Evolutionary conservation across 1,139 yeast genomes (phyloP), one percentile per base, ranked within the genome.

Genomic region (Meyerozyma elateridarum): DNA sequence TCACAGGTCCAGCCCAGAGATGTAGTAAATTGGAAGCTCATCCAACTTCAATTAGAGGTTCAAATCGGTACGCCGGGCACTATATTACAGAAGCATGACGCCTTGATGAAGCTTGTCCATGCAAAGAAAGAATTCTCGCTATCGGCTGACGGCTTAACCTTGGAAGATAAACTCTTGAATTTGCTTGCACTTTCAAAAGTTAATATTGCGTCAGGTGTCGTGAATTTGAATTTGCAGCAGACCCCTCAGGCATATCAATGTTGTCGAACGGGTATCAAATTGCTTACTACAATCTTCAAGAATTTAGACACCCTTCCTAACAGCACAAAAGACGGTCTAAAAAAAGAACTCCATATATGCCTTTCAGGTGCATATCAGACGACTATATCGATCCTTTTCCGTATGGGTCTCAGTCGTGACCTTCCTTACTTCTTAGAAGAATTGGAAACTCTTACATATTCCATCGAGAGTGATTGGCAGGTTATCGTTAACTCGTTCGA

Each of bases 311-410:
- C 56, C 30, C 45, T 54, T 4, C 36, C 51, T 8, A 49, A 49
- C 30, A 45, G 76, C 3, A 58, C 77, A 0, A 73, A 73, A 40
- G 85, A 79, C 34, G 59, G 73, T 25, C 59, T 61, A 3, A 75
- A 64, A n/a, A n/a, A n/a, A n/a, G n/a, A n/a, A n/a, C n/a, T n/a
- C n/a, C n/a, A n/a, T n/a, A n/a, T n/a, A n/a, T n/a, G n/a, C n/a
- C n/a, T n/a, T n/a, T n/a, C n/a, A n/a, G n/a, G n/a, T n/a, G n/a
- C n/a, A n/a, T n/a, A n/a, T n/a, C n/a, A n/a, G n/a, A n/a, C n/a
- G n/a, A n/a, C n/a, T n/a, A n/a, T n/a, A n/a, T n/a, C n/a, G n/a
- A n/a, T n/a, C n/a, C n/a, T n/a, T n/a, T n/a, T n/a, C n/a, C n/a
- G n/a, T n/a, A n/a, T n/a, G n/a, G n/a, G n/a, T n/a, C 12, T 17